A percentile compares a stretch with the other conserved stretches of the same genome.
These are phyloP conservation scores for Talaromyces marneffei DNA, from an alignment of 2,329 filamentous ascomycete genomes.

Conservation along the genomic window DNA sequence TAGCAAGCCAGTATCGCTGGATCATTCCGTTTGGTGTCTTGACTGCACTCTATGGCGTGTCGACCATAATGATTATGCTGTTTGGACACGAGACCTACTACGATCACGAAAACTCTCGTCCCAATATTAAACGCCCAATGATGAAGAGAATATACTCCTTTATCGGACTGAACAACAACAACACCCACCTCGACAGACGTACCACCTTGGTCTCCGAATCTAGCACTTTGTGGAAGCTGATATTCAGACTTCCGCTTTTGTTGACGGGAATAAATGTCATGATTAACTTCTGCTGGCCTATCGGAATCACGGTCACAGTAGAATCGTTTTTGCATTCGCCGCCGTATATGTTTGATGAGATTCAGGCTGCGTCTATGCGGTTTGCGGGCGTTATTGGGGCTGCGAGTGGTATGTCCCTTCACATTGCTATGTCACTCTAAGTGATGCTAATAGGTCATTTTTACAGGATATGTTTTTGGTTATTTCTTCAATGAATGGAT, in stretches of 20 bases:
- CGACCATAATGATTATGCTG: slow-evolving; percentile 28
- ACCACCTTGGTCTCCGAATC: slow-evolving; percentile 23
- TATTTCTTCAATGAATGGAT: slow-evolving; percentile 35
- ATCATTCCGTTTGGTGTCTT: slow-evolving; percentile 30
- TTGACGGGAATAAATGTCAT: slow-evolving; percentile 28
- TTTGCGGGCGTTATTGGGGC: slow-evolving; percentile 34
- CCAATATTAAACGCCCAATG: slow-evolving; percentile 12
- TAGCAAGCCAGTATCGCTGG: slow-evolving; percentile 26
- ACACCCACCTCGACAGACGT: slow-evolving; percentile 25
- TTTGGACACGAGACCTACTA: slow-evolving; percentile 35
- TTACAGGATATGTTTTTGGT: slow-evolving; percentile 27
- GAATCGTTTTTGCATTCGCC: slow-evolving; percentile 29
- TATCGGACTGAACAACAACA: slow-evolving; percentile 29
- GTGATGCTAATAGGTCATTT: background rate
- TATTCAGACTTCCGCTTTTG: slow-evolving; percentile 29
- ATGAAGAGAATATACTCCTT: slow-evolving; percentile 19
- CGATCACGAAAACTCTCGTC: slow-evolving; percentile 8
- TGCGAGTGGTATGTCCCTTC: slow-evolving; percentile 21
- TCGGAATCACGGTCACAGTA: slow-evolving; percentile 35
- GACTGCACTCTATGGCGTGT: slow-evolving; percentile 31
- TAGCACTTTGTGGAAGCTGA: slow-evolving; percentile 21
- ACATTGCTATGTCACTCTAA: background rate
- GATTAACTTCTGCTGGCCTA: slow-evolving; percentile 36
- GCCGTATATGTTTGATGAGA: slow-evolving; percentile 31
- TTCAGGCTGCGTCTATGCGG: slow-evolving; percentile 33